Conservation (phyloP, 2,329 filamentous ascomycete species). For the Phialemoniopsis sp. region DNA sequence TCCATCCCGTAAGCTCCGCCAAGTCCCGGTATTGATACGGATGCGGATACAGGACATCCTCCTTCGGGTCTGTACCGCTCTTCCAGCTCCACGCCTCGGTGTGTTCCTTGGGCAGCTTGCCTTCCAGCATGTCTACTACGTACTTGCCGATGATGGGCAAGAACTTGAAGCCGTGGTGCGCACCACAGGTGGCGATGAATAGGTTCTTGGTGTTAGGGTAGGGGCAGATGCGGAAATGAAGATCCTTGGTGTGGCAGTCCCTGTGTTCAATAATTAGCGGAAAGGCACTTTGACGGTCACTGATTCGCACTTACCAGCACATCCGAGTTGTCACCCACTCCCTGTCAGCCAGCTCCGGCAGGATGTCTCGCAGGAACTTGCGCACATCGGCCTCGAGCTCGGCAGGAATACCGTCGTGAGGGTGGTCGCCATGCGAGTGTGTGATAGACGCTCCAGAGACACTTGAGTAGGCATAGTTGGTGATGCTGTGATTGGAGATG, state of each 20-base stretch:
- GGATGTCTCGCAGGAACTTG: conserved; percentile 35
- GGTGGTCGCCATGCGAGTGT: conserved; percentile 5
- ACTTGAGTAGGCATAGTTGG: too few species aligned
- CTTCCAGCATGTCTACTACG: conserved; percentile 51
- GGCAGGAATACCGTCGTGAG: conserved; percentile 24
- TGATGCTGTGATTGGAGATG: conserved; percentile 1
- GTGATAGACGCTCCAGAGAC: too few species aligned
- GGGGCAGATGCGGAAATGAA: conserved; percentile 60
- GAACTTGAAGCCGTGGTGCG: conserved; percentile 68
- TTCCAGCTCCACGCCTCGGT: too few species aligned
- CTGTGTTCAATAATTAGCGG: conserved; percentile 25
- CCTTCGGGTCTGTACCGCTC: too few species aligned
- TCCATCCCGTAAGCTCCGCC: too few species aligned
- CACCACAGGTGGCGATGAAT: conserved; percentile 60
- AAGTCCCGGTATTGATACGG: too few species aligned
- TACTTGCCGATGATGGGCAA: conserved; percentile 62
- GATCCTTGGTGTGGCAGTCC: conserved; percentile 60
- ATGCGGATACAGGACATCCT: too few species aligned
- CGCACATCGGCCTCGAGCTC: conserved; percentile 44
- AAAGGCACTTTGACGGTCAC: not conserved
- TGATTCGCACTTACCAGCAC: conserved; percentile 42
- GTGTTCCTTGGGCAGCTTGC: too few species aligned
- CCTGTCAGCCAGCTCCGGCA: conserved; percentile 40
- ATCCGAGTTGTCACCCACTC: conserved; percentile 38
- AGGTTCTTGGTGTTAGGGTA: conserved; percentile 46